phyloP scores from a whole-genome alignment of 116 monocot species.

The Phalaenopsis hybrid region DNA sequence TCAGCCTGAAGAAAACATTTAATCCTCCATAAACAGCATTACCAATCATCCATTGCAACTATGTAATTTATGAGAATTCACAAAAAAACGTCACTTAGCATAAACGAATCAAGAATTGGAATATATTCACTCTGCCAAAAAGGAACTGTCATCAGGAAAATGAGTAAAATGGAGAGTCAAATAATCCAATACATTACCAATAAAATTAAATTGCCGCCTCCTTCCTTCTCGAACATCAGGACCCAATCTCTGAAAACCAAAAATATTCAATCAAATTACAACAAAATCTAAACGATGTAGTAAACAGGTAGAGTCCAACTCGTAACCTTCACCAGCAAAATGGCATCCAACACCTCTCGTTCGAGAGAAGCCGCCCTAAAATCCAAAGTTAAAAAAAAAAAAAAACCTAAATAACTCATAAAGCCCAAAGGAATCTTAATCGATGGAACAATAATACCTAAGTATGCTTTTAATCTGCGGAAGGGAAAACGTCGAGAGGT shows the following conservation, averaged over 20 bases:
- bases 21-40: too few relatives aligned
- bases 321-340: conserved; percentile 74
- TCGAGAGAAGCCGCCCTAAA: conserved; percentile 63
- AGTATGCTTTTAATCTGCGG: conserved; percentile 69
- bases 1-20: too few relatives aligned
- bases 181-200: conserved; percentile 39
- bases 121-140: neutral
- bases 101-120: neutral
- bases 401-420: neutral
- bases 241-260: conserved; percentile 61
- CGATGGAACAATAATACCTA: conserved; percentile 22
- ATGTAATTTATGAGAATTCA: too few relatives aligned
- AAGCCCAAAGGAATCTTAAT: neutral
- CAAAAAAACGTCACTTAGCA: too few relatives aligned
- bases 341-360: conserved; percentile 68
- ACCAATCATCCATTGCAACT: too few relatives aligned
- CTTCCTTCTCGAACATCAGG: conserved; percentile 89
- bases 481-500: conserved; percentile 61
- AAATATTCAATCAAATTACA: neutral
- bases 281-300: neutral
- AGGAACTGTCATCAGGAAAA: neutral
- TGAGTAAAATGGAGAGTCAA: neutral
- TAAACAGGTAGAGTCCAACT: neutral
- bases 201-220: conserved; percentile 83
- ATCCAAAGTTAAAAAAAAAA: neutral